Conservation (phyloP, 1,284 basidiomycete genomes). For the Sporisorium iseilematis-ciliati region DNA sequence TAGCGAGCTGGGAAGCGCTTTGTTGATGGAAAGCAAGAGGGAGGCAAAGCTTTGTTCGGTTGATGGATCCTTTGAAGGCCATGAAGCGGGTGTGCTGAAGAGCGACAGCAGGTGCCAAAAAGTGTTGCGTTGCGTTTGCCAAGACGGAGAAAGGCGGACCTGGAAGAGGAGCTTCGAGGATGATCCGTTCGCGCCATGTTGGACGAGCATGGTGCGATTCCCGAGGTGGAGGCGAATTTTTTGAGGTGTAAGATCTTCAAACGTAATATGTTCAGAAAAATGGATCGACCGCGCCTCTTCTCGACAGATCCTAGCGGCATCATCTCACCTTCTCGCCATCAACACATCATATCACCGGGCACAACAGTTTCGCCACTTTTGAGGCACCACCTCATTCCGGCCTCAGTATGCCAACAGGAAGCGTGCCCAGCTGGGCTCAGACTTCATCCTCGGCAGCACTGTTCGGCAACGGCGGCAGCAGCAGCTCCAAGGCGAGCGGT, state of each 20-base stretch:
- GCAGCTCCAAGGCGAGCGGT: slow-evolving; percentile 12
- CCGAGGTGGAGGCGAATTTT: slow-evolving; percentile 14
- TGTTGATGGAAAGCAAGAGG: neutral
- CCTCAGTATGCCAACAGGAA: slow-evolving; percentile 29
- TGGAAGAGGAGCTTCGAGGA: neutral
- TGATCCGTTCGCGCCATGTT: slow-evolving; percentile 17
- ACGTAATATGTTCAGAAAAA: neutral
- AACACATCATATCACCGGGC: slow-evolving; percentile 1
- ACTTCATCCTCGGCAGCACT: slow-evolving; percentile 38
- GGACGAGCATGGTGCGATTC: slow-evolving; percentile 7
- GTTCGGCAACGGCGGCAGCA: slow-evolving; percentile 22
- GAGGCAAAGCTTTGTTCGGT: neutral
- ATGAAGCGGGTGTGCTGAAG: neutral
- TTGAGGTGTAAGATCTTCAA: too few species aligned
- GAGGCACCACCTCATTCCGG: too few species aligned
- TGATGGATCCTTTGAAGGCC: neutral
- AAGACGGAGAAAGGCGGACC: neutral
- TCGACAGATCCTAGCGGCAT: neutral
- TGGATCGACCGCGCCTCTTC: neutral
- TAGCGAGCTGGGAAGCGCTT: neutral
- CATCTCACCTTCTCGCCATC: neutral
- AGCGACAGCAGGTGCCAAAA: neutral
- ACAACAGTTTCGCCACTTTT: neutral
- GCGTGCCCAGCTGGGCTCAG: slow-evolving; percentile 44
- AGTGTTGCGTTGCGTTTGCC: neutral